Conservation (phyloP, 2,329 filamentous ascomycete species). For the Drechmeria coniospora region DNA sequence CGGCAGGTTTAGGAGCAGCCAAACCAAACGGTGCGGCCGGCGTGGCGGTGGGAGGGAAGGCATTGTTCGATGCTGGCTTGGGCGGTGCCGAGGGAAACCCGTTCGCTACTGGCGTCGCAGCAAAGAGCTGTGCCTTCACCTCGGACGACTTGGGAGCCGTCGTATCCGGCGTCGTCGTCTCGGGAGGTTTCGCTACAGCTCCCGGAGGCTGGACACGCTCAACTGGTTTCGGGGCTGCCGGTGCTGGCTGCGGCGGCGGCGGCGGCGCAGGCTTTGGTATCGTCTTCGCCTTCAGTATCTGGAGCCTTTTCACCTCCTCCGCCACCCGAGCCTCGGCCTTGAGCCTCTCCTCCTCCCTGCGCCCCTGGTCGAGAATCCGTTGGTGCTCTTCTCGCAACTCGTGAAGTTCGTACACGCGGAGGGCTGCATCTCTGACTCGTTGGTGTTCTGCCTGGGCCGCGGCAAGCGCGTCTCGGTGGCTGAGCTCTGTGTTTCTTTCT, state of each 20-base stretch:
- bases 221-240: constrained; percentile 10
- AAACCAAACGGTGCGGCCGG: too few species aligned
- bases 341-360: constrained; percentile 29
- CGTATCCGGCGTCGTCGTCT: constrained; percentile 7
- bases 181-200: constrained; percentile 1
- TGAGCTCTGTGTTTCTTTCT: constrained; percentile 44
- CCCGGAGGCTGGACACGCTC: constrained; percentile 4
- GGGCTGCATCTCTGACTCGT: constrained; percentile 38
- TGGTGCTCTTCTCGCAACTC: constrained; percentile 28
- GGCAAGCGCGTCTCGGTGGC: constrained; percentile 50
- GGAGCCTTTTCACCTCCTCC: constrained; percentile 31
- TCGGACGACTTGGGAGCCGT: constrained; percentile 3
- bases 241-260: constrained; percentile 20
- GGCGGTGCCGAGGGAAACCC: constrained; percentile 8
- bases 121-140: too few species aligned
- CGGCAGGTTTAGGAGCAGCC: neutral
- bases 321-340: constrained; percentile 27
- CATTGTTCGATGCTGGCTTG: constrained; percentile 10
- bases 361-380: constrained; percentile 27
- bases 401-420: constrained; percentile 32
- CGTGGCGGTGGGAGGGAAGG: too few species aligned
- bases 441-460: constrained; percentile 52
- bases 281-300: constrained; percentile 28
- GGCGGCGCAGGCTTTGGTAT: constrained; percentile 27
- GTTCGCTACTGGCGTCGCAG: too few species aligned